These are phyloP conservation scores for Botryotinia calthae DNA, from an alignment of 2,329 filamentous ascomycete species.

Conservation along the genomic window DNA sequence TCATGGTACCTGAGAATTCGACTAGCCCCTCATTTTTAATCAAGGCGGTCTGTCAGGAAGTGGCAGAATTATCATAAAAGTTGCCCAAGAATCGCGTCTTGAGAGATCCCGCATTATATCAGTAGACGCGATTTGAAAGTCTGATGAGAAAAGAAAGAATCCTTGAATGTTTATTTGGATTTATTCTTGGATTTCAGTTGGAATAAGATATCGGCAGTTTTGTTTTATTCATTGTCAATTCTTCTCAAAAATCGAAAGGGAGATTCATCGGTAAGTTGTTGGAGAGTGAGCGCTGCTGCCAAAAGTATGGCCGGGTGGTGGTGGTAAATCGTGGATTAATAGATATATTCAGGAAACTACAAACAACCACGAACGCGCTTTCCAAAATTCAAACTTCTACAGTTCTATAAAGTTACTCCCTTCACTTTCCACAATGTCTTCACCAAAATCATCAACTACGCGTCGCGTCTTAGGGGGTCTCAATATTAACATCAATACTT, in stretches of 20 bases:
- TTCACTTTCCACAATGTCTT: slow-evolving; percentile 21
- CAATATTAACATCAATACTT: slow-evolving; percentile 53
- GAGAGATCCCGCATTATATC: neutral
- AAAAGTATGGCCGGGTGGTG: neutral
- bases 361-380: neutral
- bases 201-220: neutral
- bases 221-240: neutral
- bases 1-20: neutral
- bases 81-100: neutral
- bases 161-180: neutral
- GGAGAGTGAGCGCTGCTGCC: neutral
- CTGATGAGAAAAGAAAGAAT: neutral
- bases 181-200: neutral
- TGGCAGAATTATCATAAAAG: slow-evolving; percentile 6
- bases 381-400: neutral
- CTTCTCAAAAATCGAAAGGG: neutral
- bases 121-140: neutral
- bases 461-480: slow-evolving; percentile 52
- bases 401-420: neutral
- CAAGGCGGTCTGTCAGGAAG: neutral
- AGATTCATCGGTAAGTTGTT: neutral
- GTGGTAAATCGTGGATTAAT: neutral
- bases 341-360: neutral
- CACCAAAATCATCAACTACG: slow-evolving; percentile 21
- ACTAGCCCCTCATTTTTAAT: neutral